phyloP scores from a whole-genome alignment of 495 filamentous ascomycete species.

The Cudoniella acicularis region DNA sequence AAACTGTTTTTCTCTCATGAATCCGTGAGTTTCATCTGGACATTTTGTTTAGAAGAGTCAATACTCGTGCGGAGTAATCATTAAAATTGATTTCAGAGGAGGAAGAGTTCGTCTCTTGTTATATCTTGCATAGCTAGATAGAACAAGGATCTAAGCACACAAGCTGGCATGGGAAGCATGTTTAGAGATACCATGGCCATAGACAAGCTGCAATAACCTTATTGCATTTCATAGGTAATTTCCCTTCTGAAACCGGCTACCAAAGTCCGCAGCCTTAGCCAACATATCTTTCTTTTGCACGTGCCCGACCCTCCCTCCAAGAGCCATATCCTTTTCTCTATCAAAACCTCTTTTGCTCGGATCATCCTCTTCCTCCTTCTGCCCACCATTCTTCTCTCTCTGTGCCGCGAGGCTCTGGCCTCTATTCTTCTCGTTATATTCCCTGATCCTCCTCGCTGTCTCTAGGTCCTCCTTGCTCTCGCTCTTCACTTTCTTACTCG shows the following conservation, averaged over 20 bases:
- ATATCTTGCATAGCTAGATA: too few relatives aligned
- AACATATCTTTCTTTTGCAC: constrained; percentile 76
- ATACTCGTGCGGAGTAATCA: too few relatives aligned
- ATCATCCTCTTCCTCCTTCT: constrained; percentile 71
- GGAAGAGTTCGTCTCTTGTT: too few relatives aligned
- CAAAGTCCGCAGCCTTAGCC: constrained; percentile 76
- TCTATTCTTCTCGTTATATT: constrained; percentile 55
- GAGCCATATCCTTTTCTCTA: constrained; percentile 88
- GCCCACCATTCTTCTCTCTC: constrained; percentile 30
- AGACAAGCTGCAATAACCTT: too few relatives aligned
- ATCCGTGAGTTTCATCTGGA: too few relatives aligned
- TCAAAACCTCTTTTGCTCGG: constrained; percentile 87
- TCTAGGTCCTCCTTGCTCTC: constrained; percentile 26
- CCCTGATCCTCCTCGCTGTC: constrained; percentile 50
- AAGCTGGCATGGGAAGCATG: too few relatives aligned
- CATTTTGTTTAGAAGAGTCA: too few relatives aligned
- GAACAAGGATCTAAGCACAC: too few relatives aligned
- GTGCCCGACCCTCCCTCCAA: constrained; percentile 67
- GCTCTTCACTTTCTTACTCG: background rate
- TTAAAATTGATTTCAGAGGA: too few relatives aligned
- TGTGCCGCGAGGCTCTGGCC: constrained; percentile 63
- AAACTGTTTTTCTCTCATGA: too few relatives aligned
- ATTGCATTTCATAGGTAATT: constrained; percentile 55
- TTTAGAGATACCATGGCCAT: too few relatives aligned
- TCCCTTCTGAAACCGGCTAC: constrained; percentile 75